Percentiles rank a stretch among this genome's conserved stretches.
These are phyloP conservation scores for Pseudohyphozyma bogoriensis DNA, from an alignment of 768 basidiomycete genomes.

Conservation along the genomic window DNA sequence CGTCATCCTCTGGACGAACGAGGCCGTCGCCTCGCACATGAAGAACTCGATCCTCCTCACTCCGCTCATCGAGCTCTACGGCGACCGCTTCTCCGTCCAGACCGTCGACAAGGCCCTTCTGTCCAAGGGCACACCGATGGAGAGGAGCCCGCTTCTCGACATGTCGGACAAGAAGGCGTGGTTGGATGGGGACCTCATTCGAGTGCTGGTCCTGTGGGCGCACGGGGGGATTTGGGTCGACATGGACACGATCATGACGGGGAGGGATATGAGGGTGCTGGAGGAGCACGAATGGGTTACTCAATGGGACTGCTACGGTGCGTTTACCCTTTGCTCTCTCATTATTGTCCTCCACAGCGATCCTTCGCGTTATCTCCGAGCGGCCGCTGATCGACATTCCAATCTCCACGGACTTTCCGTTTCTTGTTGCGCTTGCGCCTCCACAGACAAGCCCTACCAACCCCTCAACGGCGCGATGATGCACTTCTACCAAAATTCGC, in stretches of 20 bases:
- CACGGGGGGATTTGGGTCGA: constrained; percentile 93
- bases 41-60: constrained; percentile 11
- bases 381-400: no score
- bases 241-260: constrained; percentile 86
- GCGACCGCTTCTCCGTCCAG: constrained; percentile 49
- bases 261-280: constrained; percentile 67
- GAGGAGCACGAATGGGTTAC: constrained; percentile 93
- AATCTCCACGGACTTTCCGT: no score
- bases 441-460: constrained; percentile 59
- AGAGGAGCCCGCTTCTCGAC: constrained; percentile 52
- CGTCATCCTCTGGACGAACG: constrained; percentile 87
- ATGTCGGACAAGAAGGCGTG: constrained; percentile 71
- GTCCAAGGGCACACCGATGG: constrained; percentile 65
- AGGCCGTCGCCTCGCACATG: constrained; percentile 50
- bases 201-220: constrained; percentile 76
- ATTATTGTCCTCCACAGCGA: not conserved
- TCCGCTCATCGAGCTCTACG: constrained; percentile 15
- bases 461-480: constrained; percentile 89
- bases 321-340: constrained; percentile 28
- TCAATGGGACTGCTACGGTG: constrained; percentile 98
- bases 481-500: constrained; percentile 81
- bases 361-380: no score
- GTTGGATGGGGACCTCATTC: constrained; percentile 89
- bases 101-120: constrained; percentile 57
- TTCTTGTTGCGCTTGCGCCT: no score